Percentiles rank a stretch among this genome's conserved stretches.
These are phyloP conservation scores for Crithidia sp. DNA, from an alignment of 208 protist species.

Conservation along the genomic window DNA sequence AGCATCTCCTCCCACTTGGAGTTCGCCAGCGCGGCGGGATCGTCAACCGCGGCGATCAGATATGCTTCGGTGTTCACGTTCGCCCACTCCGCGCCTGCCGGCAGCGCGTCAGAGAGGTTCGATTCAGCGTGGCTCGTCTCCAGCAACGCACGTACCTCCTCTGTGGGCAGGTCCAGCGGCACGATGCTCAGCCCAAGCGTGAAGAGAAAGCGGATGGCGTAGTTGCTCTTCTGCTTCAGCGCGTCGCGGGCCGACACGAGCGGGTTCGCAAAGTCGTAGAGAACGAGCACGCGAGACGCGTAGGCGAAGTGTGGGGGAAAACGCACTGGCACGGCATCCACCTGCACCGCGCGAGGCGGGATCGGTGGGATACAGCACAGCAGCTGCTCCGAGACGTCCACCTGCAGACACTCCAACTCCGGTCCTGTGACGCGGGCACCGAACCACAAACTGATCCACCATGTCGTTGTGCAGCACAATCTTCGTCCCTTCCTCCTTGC, in stretches of 20 bases:
- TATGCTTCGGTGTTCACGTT: slow-evolving; percentile 47
- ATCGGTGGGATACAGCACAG: slow-evolving; percentile 70
- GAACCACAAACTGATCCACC: slow-evolving; percentile 70
- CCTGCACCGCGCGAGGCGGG: slow-evolving; percentile 42
- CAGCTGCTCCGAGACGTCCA: slow-evolving; percentile 55
- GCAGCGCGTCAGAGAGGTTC: background rate
- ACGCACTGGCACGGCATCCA: slow-evolving; percentile 55
- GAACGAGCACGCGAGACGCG: slow-evolving; percentile 45
- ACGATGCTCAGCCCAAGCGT: slow-evolving; percentile 58
- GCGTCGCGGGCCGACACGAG: slow-evolving; percentile 31
- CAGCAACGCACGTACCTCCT: slow-evolving; percentile 27
- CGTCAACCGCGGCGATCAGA: slow-evolving; percentile 41
- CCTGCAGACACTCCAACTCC: slow-evolving; percentile 54
- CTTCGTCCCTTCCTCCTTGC: slow-evolving; percentile 46
- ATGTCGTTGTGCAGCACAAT: slow-evolving; percentile 66
- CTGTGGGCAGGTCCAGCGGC: slow-evolving; percentile 43
- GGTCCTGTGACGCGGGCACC: slow-evolving; percentile 44
- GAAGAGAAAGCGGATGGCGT: slow-evolving; percentile 56
- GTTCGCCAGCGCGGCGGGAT: slow-evolving; percentile 30
- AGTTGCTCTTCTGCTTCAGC: slow-evolving; percentile 72
- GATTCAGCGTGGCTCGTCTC: background rate
- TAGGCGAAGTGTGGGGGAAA: slow-evolving; percentile 52
- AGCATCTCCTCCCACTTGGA: slow-evolving; percentile 45
- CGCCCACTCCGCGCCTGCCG: slow-evolving; percentile 1
- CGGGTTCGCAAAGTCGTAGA: slow-evolving; percentile 43